Base-by-base conservation (phyloP, 2,329 filamentous ascomycete genomes). In the Penicillium brasilianum region DNA sequence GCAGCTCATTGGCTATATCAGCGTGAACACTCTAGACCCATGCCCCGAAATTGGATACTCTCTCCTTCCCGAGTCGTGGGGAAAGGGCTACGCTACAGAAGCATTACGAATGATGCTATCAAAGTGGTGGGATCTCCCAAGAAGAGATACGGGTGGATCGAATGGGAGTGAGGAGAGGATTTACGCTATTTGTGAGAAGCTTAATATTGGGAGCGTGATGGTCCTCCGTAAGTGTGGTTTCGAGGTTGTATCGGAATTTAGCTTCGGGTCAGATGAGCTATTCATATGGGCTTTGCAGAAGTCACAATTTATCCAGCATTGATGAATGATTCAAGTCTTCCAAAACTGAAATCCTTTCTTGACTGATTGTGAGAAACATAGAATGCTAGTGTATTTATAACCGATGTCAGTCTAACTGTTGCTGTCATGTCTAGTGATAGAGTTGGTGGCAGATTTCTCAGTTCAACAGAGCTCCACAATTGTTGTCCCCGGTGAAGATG, bases 21-120 rank as follows among this genome's bases (percentile, higher is more conserved):
- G 68, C 25, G 62, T 72, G 49, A 72, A 70, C 9, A 41, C 51
- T 4, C 28, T 68, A 9, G 46, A 58, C 4, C 69, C 69, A 0
- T 65, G 59, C 50, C 64, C 69, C 1, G 69, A 72, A 22, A 68
- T 72, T 16, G 71, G 71, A 16, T 72, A 71, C 22, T 67, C 67
- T 5, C 34, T 72, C 11, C 64, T 66, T 43, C 71, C 69, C 0
- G 64, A 66, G 36, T 46, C 43, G 11, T 73, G 71, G 71, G 66
- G 67, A 0, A 71, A 68, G 20, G 71, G 71, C n/a, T 69, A 64
- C 22, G 70, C 70, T 9, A 73, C 71, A 2, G 71, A 73, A 28
- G 66, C 71, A 11, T 50, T 73, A 43, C 49, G 55, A 3, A 44
- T 68, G 54, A 30, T 72, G 52, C 39, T 71, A 25, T 65, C 66